Conservation (phyloP, 495 filamentous ascomycete species). For the Xylaria bambusicola region DNA sequence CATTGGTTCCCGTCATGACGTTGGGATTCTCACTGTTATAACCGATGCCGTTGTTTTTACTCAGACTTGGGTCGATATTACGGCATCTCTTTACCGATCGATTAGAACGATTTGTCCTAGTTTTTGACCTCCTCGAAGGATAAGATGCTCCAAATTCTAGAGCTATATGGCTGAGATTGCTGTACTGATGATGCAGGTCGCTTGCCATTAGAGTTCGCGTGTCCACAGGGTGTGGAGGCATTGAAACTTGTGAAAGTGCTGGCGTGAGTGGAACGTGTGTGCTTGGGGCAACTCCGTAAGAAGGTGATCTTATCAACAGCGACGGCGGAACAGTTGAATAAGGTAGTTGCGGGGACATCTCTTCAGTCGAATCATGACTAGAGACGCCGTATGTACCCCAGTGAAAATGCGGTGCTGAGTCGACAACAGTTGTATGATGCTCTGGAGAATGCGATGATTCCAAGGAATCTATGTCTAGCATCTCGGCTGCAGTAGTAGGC, state of each 20-base stretch:
- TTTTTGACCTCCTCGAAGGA: slow-evolving; percentile 22
- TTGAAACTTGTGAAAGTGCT: slow-evolving; percentile 23
- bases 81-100: slow-evolving; percentile 30
- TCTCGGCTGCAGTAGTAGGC: slow-evolving; percentile 34
- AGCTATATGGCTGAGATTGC: slow-evolving; percentile 24
- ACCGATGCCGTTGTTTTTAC: slow-evolving; percentile 29
- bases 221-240: slow-evolving; percentile 26
- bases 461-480: slow-evolving; percentile 30
- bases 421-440: slow-evolving; percentile 26
- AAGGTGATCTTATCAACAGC: slow-evolving; percentile 24
- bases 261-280: slow-evolving; percentile 24
- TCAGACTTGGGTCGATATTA: slow-evolving; percentile 23
- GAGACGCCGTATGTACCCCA: slow-evolving; percentile 35
- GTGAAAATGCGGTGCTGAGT: slow-evolving; percentile 28
- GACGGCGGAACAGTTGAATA: slow-evolving; percentile 23
- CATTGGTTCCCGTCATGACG: slow-evolving; percentile 11
- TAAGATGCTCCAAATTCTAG: slow-evolving; percentile 25
- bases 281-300: slow-evolving; percentile 16
- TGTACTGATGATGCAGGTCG: slow-evolving; percentile 26
- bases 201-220: slow-evolving; percentile 6
- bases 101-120: slow-evolving; percentile 22
- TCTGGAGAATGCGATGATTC: slow-evolving; percentile 32
- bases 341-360: slow-evolving; percentile 22
- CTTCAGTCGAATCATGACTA: slow-evolving; percentile 23
- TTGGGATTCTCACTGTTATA: slow-evolving; percentile 22